Base-by-base conservation (phyloP, 345 rosid genomes). In the Hypericum androsaemum region DNA sequence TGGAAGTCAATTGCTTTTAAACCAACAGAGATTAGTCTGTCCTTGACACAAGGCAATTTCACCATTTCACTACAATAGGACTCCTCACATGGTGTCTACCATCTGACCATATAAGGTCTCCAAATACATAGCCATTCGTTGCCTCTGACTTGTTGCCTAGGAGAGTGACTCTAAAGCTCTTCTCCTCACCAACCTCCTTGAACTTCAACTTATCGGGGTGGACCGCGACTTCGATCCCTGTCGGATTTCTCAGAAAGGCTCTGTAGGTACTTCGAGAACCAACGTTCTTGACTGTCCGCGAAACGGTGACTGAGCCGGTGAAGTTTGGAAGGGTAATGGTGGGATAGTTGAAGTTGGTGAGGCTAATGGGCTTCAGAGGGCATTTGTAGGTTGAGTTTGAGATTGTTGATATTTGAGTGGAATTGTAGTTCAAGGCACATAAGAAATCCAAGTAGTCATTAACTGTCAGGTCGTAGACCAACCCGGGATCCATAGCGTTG, bases 41-140 rank as follows among this genome's bases (percentile, higher is more conserved):
- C 17, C 17, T 13, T 46, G 3, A 41, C 44, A 41, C 10, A 7
- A 41, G 11, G 11, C 17, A 46, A 46, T 7, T 52, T 32, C 7
- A 14, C 65, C 62, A 66, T 32, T 60, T 55, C 10, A 66, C 65
- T 13, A 40, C 66, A 51, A 66, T 52, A 39, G 57, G 50, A 61
- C 71, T 66, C 32, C 61, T 66, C 8, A 66, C 71, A 43, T 15
- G 13, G 17, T 60, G 65, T 49, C 39, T 44, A 2, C 12, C 43
- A 47, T 66, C 71, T 11, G 62, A 50, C 71, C 71, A 66, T 4
- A 15, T 17, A 54, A 66, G 16, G 37, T 50, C 58, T 46, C 71
- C 71, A 51, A 66, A 66, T 0, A 50, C 71, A 46, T 60, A 66
- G 7, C 56, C 71, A 61, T 69, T 83, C 22, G 72, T 60, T 38